Conservation (phyloP, 2,329 filamentous ascomycete genomes). For the Phaeosphaeria sp. region DNA sequence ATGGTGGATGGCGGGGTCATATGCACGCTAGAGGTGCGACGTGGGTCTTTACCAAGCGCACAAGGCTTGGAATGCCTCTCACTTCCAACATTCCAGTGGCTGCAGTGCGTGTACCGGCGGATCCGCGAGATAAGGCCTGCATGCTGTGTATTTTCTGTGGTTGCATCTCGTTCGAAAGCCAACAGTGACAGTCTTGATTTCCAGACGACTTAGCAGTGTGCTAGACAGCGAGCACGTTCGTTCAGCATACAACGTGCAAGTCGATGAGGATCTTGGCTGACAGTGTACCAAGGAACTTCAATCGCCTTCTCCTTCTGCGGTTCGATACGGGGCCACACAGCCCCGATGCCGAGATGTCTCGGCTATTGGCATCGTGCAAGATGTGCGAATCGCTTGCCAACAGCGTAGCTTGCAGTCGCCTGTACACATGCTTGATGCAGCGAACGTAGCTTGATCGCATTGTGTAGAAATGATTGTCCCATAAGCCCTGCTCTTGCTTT, state of each 20-base stretch:
- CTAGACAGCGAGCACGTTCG: constrained; percentile 7
- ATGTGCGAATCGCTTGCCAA: constrained; percentile 8
- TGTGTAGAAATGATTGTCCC: background rate
- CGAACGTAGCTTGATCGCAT: background rate
- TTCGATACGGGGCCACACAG: constrained; percentile 23
- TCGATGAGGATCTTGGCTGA: constrained; percentile 44
- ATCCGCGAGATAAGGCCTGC: background rate
- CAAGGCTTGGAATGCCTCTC: constrained; percentile 25
- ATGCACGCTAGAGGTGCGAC: constrained; percentile 35
- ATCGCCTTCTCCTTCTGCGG: constrained; percentile 29
- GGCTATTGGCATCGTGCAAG: constrained; percentile 26
- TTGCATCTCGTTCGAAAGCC: constrained; percentile 1
- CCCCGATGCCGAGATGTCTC: constrained; percentile 39
- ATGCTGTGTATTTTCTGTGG: background rate
- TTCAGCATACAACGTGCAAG: constrained; percentile 13
- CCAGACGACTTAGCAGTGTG: background rate
- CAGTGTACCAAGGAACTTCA: constrained; percentile 32
- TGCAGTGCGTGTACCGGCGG: background rate
- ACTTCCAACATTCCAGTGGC: constrained; percentile 4
- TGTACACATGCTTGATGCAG: background rate
- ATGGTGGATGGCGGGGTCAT: constrained; percentile 36
- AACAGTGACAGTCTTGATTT: background rate
- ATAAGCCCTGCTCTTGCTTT: background rate
- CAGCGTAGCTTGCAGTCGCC: background rate
- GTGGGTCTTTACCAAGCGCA: constrained; percentile 38